phyloP scores from a whole-genome alignment of 371 early-diverging fungal species.

The Rhizomucor pusillus region DNA sequence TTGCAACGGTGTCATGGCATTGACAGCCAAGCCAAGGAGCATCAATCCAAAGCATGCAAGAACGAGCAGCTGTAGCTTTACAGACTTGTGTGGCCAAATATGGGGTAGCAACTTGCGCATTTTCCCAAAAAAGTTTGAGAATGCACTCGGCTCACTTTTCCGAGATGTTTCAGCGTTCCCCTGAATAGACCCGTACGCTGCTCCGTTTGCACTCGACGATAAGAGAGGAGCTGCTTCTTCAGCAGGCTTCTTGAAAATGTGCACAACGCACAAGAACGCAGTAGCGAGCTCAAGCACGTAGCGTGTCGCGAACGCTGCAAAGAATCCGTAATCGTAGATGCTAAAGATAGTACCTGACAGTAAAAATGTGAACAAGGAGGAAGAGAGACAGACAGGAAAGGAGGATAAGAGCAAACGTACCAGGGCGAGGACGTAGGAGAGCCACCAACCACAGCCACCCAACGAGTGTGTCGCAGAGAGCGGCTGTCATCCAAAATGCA shows the following conservation, averaged over 20 bases:
- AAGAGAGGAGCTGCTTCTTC: conserved; percentile 12
- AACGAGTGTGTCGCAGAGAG: conserved; percentile 30
- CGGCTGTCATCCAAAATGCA: conserved; percentile 31
- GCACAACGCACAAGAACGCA: conserved; percentile 18
- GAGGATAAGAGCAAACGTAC: conserved; percentile 13
- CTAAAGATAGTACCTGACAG: conserved; percentile 24
- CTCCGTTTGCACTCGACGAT: conserved; percentile 6
- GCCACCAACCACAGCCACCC: conserved; percentile 41
- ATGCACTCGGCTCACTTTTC: conserved; percentile 9
- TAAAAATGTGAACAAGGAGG: conserved; percentile 1
- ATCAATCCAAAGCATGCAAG: conserved; percentile 67
- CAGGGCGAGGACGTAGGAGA: conserved; percentile 30
- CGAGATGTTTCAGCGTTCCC: conserved; percentile 2
- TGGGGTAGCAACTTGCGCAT: conserved; percentile 74
- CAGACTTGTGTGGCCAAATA: conserved; percentile 79
- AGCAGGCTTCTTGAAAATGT: conserved; percentile 21
- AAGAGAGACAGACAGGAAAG: not conserved
- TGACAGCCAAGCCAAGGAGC: conserved; percentile 72
- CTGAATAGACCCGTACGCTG: conserved; percentile 18
- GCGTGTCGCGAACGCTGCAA: conserved; percentile 27
- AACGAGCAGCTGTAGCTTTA: conserved; percentile 66
- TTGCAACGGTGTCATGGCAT: conserved; percentile 77
- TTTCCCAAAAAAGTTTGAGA: conserved; percentile 51
- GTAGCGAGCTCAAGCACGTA: conserved; percentile 24
- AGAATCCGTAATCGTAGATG: conserved; percentile 24